Base-by-base conservation (phyloP, 2,329 filamentous ascomycete genomes). In the Neofusicoccum cordaticola region DNA sequence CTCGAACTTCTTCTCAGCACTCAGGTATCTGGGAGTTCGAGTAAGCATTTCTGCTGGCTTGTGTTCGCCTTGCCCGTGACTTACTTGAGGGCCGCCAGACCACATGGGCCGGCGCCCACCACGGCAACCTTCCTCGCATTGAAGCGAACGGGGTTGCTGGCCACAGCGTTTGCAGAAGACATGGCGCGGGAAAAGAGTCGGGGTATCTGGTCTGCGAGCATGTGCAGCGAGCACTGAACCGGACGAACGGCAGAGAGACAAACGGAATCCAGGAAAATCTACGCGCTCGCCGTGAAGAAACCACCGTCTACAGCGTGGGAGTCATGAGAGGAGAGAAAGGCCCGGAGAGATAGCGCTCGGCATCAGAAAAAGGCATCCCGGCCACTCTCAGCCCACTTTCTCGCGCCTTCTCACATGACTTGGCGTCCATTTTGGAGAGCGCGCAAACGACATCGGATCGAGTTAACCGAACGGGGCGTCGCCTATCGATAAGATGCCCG, bases 71-170 rank as follows among this genome's bases (percentile, higher is more conserved):
- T 12, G 41, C 41, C 42, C 27, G 27, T 44, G 62, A 64, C 71
- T 65, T 73, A 83, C 82, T 92, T 95, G 62, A 92, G 92, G 27
- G 90, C 87, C 31, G 89, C 86, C 3, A 97, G 81, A 4, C 94
- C 93, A 67, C 86, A 86, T 0, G 93, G 91, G 0, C 93, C 93
- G 9, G 90, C 93, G 22, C 93, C 93, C 68, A 97, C 87, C 66
- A 97, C 83, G 69, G 91, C 92, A 68, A 97, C 82, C 51, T 78
- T 85, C 66, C 82, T 82, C 56, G 90, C 83, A 62, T 71, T 72
- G 47, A 80, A 7, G 4, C 47, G 56, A 39, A 65, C 19, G 27
- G 56, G 42, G 22, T 45, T 60, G 42, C 56, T 47, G 19, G 42
- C 42, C 27, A 47, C 42, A 22, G 31, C 56, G 15, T 39, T 45